These are phyloP conservation scores for Arctium minus DNA, from an alignment of 129 eudicot genomes.

Conservation along the genomic window DNA sequence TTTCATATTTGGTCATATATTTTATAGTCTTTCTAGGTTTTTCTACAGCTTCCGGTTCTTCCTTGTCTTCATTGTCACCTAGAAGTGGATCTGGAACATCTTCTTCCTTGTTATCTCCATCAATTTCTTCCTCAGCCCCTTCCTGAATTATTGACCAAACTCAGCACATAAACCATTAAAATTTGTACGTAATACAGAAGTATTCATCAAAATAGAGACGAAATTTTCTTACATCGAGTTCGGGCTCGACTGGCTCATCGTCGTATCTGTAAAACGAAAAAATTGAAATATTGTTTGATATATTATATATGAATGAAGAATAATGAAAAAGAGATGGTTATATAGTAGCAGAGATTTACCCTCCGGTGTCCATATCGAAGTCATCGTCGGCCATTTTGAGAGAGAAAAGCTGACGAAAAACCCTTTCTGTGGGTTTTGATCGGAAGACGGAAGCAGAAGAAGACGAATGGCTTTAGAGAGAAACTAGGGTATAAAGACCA, in stretches of 20 bases:
- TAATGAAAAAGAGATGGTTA: neutral
- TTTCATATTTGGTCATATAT: slow-evolving; percentile 90
- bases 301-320: neutral
- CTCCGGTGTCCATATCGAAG: slow-evolving; percentile 69
- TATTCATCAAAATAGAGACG: neutral
- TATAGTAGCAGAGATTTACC: slow-evolving; percentile 28
- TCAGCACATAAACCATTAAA: neutral
- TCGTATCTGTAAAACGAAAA: slow-evolving; percentile 50
- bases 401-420: neutral
- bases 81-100: slow-evolving; percentile 63
- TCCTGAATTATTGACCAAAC: slow-evolving; percentile 40
- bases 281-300: neutral
- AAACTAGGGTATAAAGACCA: slow-evolving; percentile 6
- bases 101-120: slow-evolving; percentile 47
- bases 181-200: neutral
- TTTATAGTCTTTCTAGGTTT: slow-evolving; percentile 84
- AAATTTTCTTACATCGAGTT: slow-evolving; percentile 53
- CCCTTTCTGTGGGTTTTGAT: neutral
- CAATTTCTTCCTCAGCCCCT: slow-evolving; percentile 75
- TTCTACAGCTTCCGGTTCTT: slow-evolving; percentile 46
- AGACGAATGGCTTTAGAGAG: neutral
- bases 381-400: slow-evolving; percentile 74
- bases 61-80: slow-evolving; percentile 64
- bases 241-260: slow-evolving; percentile 92
- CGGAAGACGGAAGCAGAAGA: neutral